Percentiles rank a stretch among this genome's conserved stretches.
Conservation (phyloP, 2,329 filamentous ascomycete genomes). For the Aspergillus bombycis region DNA sequence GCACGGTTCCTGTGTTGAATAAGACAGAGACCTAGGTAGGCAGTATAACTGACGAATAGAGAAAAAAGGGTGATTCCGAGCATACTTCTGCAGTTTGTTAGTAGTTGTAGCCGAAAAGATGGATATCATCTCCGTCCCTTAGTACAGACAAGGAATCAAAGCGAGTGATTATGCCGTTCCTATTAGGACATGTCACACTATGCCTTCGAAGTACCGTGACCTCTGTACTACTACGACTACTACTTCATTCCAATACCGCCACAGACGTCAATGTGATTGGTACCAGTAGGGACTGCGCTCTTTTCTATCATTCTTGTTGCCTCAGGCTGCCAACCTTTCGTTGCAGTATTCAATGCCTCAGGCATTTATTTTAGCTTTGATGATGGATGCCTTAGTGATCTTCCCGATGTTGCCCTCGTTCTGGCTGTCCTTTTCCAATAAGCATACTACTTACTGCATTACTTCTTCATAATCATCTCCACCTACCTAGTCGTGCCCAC, state of each 20-base stretch:
- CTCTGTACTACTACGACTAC: neutral
- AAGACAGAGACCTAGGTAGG: neutral
- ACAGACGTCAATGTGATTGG: neutral
- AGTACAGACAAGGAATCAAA: neutral
- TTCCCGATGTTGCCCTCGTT: neutral
- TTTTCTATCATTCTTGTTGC: neutral
- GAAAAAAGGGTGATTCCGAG: neutral
- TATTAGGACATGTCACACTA: neutral
- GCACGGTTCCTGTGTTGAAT: neutral
- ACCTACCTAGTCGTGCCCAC: neutral
- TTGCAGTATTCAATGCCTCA: neutral
- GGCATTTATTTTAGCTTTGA: neutral
- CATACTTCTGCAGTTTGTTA: neutral
- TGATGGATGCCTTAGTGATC: neutral
- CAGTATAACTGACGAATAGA: neutral
- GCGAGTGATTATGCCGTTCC: neutral
- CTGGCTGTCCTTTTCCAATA: neutral
- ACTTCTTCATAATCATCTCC: neutral
- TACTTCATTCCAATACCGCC: neutral
- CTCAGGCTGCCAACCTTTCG: neutral
- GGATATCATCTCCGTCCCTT: neutral
- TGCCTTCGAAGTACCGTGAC: no score
- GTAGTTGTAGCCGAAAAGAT: neutral
- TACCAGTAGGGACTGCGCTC: neutral
- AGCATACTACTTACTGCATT: neutral